A percentile compares a stretch with the other conserved stretches of the same genome.
Conservation (phyloP, 495 filamentous ascomycete genomes). For the Pyronema omphalodes region DNA sequence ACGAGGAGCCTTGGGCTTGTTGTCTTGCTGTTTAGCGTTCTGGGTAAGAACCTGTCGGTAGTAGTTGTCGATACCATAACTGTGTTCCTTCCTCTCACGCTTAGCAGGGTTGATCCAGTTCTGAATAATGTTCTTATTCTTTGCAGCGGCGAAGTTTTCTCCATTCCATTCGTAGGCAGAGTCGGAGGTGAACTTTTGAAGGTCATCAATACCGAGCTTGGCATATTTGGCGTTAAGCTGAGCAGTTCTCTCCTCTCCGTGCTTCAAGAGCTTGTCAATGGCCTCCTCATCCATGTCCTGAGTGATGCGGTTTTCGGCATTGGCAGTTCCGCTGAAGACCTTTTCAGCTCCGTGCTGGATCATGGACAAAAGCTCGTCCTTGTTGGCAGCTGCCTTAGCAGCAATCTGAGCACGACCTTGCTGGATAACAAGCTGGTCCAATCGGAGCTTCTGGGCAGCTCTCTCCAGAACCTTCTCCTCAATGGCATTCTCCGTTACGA, state of each 20-base stretch:
- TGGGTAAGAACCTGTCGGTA: conserved; percentile 86
- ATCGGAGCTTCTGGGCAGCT: conserved; percentile 88
- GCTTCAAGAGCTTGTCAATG: conserved; percentile 69
- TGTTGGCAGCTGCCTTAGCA: conserved; percentile 68
- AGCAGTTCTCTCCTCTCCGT: conserved; percentile 76
- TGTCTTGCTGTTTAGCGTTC: conserved; percentile 55
- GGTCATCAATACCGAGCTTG: conserved; percentile 91
- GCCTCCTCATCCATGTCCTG: conserved; percentile 62
- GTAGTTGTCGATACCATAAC: conserved; percentile 97
- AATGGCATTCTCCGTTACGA: conserved; percentile 94
- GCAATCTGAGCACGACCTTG: conserved; percentile 91
- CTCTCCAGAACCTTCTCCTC: conserved; percentile 97
- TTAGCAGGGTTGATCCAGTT: conserved; percentile 98
- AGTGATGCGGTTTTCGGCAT: conserved; percentile 21
- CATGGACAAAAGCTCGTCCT: conserved; percentile 92
- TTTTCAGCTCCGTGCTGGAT: conserved; percentile 97
- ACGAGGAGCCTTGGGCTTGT: conserved; percentile 87
- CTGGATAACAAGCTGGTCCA: conserved; percentile 98
- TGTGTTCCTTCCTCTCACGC: conserved; percentile 94
- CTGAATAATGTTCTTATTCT: conserved; percentile 84
- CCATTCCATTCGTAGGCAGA: conserved; percentile 98
- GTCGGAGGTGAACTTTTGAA: conserved; percentile 95
- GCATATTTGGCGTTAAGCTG: conserved; percentile 85
- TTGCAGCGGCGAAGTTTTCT: conserved; percentile 67
- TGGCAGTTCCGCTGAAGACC: conserved; percentile 52